A percentile compares a stretch with the other conserved stretches of the same genome.
These are phyloP conservation scores for Candida labiduridarum DNA, from an alignment of 1,139 yeast species.

Conservation along the genomic window DNA sequence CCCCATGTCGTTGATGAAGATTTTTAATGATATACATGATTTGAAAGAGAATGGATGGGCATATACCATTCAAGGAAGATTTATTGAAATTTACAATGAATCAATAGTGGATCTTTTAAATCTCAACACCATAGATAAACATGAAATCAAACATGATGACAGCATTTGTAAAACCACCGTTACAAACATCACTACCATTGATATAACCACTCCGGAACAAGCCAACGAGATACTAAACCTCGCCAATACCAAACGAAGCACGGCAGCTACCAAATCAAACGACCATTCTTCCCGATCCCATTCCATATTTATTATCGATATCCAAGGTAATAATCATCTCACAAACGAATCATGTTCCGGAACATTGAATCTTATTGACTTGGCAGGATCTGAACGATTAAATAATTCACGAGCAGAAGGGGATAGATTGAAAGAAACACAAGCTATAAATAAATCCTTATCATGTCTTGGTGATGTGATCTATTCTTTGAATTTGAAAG, in stretches of 20 bases:
- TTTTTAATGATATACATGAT: conserved; percentile 60
- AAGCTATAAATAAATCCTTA: conserved; percentile 84
- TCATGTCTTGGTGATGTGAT: conserved; percentile 93
- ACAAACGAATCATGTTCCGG: conserved; percentile 57
- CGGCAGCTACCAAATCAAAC: conserved; percentile 82
- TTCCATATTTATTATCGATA: conserved; percentile 69
- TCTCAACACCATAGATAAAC: conserved; percentile 34
- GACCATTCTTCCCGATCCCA: conserved; percentile 73
- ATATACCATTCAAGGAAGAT: conserved; percentile 70
- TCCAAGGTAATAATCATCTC: conserved; percentile 54
- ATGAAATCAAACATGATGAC: conserved; percentile 77
- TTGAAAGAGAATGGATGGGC: conserved; percentile 64
- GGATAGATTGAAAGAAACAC: conserved; percentile 82
- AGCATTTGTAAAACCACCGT: conserved; percentile 53
- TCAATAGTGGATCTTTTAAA: conserved; percentile 68
- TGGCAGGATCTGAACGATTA: conserved; percentile 92
- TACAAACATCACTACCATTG: conserved; percentile 58
- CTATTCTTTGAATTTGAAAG: conserved; percentile 55
- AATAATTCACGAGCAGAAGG: conserved; percentile 76
- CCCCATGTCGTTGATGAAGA: conserved; percentile 72
- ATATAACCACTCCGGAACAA: conserved; percentile 48
- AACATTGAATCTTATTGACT: conserved; percentile 71
- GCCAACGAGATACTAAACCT: conserved; percentile 53
- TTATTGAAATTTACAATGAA: conserved; percentile 90
- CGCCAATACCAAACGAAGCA: conserved; percentile 67